Conservation (phyloP, 2,329 filamentous ascomycete species). For the Thermothelomyces thermophilus region DNA sequence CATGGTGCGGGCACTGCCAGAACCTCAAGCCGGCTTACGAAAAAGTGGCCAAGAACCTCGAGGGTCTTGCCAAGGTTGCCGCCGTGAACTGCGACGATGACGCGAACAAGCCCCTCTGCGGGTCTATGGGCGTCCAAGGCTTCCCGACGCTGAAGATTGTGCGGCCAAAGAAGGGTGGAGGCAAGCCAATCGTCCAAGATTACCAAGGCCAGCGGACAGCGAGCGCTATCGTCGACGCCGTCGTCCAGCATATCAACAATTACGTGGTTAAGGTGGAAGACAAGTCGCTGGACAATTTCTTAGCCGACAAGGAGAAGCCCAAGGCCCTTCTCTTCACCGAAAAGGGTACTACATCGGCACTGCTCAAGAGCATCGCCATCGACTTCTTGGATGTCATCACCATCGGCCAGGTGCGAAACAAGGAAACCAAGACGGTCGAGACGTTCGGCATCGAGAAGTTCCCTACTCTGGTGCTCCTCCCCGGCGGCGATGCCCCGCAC, state of each 20-base stretch:
- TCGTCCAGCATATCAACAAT: slow-evolving; percentile 85
- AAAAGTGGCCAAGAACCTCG: slow-evolving; percentile 81
- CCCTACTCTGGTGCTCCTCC: slow-evolving; percentile 74
- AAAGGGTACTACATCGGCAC: slow-evolving; percentile 78
- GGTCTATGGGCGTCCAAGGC: slow-evolving; percentile 78
- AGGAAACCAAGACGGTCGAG: slow-evolving; percentile 64
- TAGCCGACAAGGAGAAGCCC: slow-evolving; percentile 58
- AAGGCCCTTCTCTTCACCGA: slow-evolving; percentile 92
- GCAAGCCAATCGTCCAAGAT: slow-evolving; percentile 78
- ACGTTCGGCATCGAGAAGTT: slow-evolving; percentile 71
- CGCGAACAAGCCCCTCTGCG: slow-evolving; percentile 80
- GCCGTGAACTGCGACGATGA: slow-evolving; percentile 95
- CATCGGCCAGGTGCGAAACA: slow-evolving; percentile 77
- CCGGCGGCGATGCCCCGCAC: slow-evolving; percentile 60
- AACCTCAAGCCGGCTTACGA: slow-evolving; percentile 94
- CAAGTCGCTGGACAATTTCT: slow-evolving; percentile 69
- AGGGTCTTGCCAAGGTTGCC: slow-evolving; percentile 89
- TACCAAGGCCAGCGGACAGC: slow-evolving; percentile 79
- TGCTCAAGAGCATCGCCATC: slow-evolving; percentile 78
- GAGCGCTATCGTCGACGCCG: slow-evolving; percentile 80
- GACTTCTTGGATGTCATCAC: slow-evolving; percentile 78
- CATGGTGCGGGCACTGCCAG: slow-evolving; percentile 96
- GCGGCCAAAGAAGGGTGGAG: slow-evolving; percentile 65
- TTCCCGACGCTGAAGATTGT: slow-evolving; percentile 97
- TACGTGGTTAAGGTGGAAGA: slow-evolving; percentile 77